A percentile compares a stretch with the other conserved stretches of the same genome.
Conservation (phyloP, 805 yeast genomes). For the Kluyveromyces dobzhanskii region DNA sequence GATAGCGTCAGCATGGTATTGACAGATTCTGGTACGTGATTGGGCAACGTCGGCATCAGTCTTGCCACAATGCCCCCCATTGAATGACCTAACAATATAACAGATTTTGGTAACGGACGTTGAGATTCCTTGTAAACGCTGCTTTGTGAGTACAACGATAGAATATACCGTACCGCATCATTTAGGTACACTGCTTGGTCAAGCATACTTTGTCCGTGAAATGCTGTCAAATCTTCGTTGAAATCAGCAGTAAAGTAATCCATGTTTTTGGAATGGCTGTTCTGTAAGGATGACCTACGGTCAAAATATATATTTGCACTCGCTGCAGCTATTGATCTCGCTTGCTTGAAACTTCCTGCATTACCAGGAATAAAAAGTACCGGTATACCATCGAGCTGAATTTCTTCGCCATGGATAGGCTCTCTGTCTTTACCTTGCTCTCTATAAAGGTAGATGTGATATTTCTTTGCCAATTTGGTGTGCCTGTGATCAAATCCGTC, state of each 20-base stretch:
- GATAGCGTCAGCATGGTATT: constrained; percentile 81
- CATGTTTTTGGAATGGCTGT: constrained; percentile 35
- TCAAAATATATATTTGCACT: constrained; percentile 49
- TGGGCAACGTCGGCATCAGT: constrained; percentile 71
- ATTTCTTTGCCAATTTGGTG: constrained; percentile 53
- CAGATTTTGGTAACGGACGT: constrained; percentile 47
- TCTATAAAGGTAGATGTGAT: constrained; percentile 75
- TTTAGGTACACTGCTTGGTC: constrained; percentile 92
- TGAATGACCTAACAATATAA: constrained; percentile 80
- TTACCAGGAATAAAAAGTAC: constrained; percentile 94
- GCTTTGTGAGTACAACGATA: constrained; percentile 48
- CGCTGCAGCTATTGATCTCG: constrained; percentile 83
- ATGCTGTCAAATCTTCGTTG: constrained; percentile 92
- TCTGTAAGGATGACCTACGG: constrained; percentile 15
- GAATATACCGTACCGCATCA: constrained; percentile 73
- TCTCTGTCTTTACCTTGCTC: constrained; percentile 64
- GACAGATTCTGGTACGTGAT: constrained; percentile 61
- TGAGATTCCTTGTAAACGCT: constrained; percentile 7
- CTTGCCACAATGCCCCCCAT: constrained; percentile 98
- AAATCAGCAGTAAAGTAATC: constrained; percentile 92
- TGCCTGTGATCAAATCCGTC: constrained; percentile 65
- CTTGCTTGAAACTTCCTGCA: constrained; percentile 91
- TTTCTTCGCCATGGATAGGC: constrained; percentile 36
- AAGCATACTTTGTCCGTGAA: constrained; percentile 86
- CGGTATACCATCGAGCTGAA: constrained; percentile 63